Percentiles rank a stretch among this genome's conserved stretches.
These are phyloP conservation scores for Oryza australiensis DNA, from an alignment of 176 grass and related monocot species.

Conservation along the genomic window DNA sequence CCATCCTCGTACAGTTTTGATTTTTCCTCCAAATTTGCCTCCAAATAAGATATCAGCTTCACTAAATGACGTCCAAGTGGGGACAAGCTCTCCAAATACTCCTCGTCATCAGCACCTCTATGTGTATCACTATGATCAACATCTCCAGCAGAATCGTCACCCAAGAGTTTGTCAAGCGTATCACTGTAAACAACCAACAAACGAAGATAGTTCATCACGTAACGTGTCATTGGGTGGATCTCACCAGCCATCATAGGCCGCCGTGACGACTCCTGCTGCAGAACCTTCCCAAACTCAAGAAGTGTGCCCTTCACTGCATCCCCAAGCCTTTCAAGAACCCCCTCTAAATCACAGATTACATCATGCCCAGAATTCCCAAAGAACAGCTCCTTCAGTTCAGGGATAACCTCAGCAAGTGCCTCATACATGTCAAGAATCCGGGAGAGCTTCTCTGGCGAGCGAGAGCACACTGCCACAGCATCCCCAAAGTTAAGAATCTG, in stretches of 20 bases:
- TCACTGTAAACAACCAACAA: conserved; percentile 81
- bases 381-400: conserved; percentile 69
- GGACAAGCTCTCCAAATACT: conserved; percentile 68
- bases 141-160: conserved; percentile 36
- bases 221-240: conserved; percentile 92
- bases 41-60: conserved; percentile 82
- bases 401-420: conserved; percentile 79
- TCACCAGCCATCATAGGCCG: conserved; percentile 76
- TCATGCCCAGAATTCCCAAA: conserved; percentile 57
- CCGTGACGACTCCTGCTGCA: conserved; percentile 74
- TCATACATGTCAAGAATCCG: conserved; percentile 94
- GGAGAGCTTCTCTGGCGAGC: conserved; percentile 87
- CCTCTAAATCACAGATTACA: conserved; percentile 66
- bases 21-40: conserved; percentile 90
- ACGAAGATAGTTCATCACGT: conserved; percentile 95
- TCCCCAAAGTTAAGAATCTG: conserved; percentile 92
- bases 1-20: conserved; percentile 87
- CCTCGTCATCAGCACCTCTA: conserved; percentile 42
- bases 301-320: conserved; percentile 80
- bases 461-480: conserved; percentile 71
- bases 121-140: conserved; percentile 31
- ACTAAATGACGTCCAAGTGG: conserved; percentile 59
- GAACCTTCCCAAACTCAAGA: conserved; percentile 81
- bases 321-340: conserved; percentile 74
- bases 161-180: conserved; percentile 65